Evolutionary conservation across 192 early-diverging fungal genomes (phyloP), one percentile per base, ranked within the genome.

Genomic region (Haplosporangium gracile): DNA sequence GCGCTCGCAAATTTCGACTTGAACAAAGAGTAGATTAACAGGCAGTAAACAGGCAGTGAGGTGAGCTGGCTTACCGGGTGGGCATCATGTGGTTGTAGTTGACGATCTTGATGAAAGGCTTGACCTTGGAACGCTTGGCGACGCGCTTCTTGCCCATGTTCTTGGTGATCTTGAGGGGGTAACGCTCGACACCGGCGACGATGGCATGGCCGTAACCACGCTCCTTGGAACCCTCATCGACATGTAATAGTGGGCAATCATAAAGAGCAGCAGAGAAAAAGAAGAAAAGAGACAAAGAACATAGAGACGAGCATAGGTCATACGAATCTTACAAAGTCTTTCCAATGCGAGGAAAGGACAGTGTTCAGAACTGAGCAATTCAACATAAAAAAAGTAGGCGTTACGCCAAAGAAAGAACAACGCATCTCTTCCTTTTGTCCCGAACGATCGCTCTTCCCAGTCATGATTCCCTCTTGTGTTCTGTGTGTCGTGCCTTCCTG

Each of bases 1-100:
- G 29, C 29, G 22, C 55, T 32, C 26, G 60, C 60, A 13, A 29
- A 32, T 6, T 32, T 32, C n/a, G 29, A 65, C 13, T 16, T 32
- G 60, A 63, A 32, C 26, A 29, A 49, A 20, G 26, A 22, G 13
- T 10, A 65, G 9, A 57, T 15, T 8, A 11, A 32, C 29, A 65
- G 8, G 0, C 24, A 45, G 4, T 10, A 45, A 5, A 26, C 22
- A 26, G 29, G 43, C 2, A 45, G 43, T 13, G 1, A 40, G n/a
- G 13, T 16, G 9, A 34, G 42, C 38, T 8, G n/a, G 51, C 88
- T 76, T 94, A 96, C 91, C 99, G 95, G 88, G 99, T 99, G 90
- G 99, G 99, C 98, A 99, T 99, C 78, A 99, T 88, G 94, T 99
- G 99, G 90, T 98, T 96, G 95, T 97, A 99, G 97, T 99, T 99